Base-by-base conservation (phyloP, 2,329 filamentous ascomycete genomes). In the Verticillium zaregamsianum region DNA sequence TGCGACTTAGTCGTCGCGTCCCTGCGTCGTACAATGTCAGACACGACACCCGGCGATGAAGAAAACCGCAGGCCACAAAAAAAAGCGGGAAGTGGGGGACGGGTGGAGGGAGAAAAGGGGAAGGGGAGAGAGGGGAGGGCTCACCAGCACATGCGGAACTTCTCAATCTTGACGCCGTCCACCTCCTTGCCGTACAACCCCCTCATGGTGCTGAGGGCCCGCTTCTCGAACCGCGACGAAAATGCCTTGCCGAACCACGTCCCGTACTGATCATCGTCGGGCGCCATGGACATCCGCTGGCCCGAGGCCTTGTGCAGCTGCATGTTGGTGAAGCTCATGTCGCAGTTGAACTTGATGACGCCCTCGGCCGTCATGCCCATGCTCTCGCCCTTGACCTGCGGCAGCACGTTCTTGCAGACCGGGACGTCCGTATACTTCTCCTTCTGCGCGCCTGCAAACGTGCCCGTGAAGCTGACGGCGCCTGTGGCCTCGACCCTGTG, bases 1-100 rank as follows among this genome's bases (percentile, higher is more conserved):
- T 89, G 85, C 9, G 81, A 84, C 0, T 85, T 84, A 2, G 85
- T 86, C 40, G 86, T 81, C 37, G 82, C 81, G 68, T 89, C 86
- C 82, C 85, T 88, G 71, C 35, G 25, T 39, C 3, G 17, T 23
- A 2, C 4, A 12, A 9, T 7, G 35, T 57, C n/a, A 58, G 56
- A 12, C n/a, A 40, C 8, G 23, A n/a, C n/a, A n/a, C 15, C 5
- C 17, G 12, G 6, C 6, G 2, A 17, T 40, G 37, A 7, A 15
- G 37, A 5, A n/a, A 25, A 57, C 31, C 25, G 20, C 35, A 5
- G 49, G 17, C 58, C 1, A 70, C 69, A 61, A 79, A 68, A 23
- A 3, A 57, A 60, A 62, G 69, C 3, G 28, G 5, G 28, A 5
- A 1, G 1, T 20, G 12, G 17, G 15, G 37, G 14, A n/a, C 63